Percentiles rank a stretch among this genome's conserved stretches.
Evolutionary conservation across 345 rosid genomes (phyloP).

Genomic region (Eutrema yunnanense): DNA sequence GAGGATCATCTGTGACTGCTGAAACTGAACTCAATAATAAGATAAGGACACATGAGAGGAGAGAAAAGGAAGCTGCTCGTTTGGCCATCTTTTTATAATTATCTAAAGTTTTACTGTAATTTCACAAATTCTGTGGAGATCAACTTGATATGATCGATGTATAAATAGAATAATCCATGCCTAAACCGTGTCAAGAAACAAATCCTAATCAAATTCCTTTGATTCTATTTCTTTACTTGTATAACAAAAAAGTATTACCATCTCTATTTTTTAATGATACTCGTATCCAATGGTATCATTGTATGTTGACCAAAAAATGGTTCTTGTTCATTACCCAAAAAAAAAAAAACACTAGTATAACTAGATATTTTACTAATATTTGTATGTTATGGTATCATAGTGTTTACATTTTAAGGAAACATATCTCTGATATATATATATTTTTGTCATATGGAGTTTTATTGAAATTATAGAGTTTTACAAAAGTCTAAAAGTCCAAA

Average conservation of each 20-base stretch:
- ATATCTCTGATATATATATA: too few species aligned
- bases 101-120: not conserved
- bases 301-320: not conserved
- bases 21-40: constrained; percentile 4
- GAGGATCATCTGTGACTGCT: not conserved
- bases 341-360: not conserved
- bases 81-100: not conserved
- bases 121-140: not conserved
- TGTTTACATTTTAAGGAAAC: not conserved
- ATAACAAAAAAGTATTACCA: not conserved
- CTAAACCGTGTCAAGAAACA: not conserved
- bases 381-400: not conserved
- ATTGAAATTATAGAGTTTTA: too few species aligned
- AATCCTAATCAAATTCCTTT: not conserved
- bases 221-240: not conserved
- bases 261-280: not conserved
- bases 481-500: too few species aligned
- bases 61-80: not conserved
- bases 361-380: not conserved
- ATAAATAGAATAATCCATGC: not conserved
- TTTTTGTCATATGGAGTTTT: too few species aligned
- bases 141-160: not conserved
- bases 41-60: not conserved
- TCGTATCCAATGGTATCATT: not conserved
- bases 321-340: too few species aligned